Base-by-base conservation (phyloP, 768 basidiomycete genomes). In the Psilocybe subaeruginosa region DNA sequence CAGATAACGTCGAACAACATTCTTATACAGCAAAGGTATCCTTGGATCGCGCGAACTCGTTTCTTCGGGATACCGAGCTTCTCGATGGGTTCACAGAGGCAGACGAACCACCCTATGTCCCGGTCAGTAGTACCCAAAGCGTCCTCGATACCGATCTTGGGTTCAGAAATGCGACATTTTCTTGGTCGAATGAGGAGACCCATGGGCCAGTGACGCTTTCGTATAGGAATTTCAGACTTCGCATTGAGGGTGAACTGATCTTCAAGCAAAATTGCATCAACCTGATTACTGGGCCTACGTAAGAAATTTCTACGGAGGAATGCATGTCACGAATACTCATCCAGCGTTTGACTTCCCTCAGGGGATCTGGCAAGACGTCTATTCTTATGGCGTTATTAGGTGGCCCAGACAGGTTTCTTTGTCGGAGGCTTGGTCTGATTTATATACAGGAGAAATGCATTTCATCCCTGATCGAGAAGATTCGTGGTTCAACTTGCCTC, bases 401-500 rank as follows among this genome's bases (percentile, higher is more conserved):
- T 53, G 23, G 14, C 1, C 14, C 16, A 35, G 56, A 57, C 0
- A 14, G 30, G 23, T 4, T 23, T 37, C 4, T n/a, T 33, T 31
- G 11, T 54, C 35, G n/a, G 4, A n/a, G 35, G n/a, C 16, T n/a
- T 17, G 3, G n/a, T n/a, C 35, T n/a, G 5, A 43, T 14, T 4
- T 11, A 8, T 35, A 12, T 17, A 30, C 43, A 79, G 80, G 86
- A 30, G 88, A 89, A 69, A 83, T 90, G 84, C 85, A 88, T 70
- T 85, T 83, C 63, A 71, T 79, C 7, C 82, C 83, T 3, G 73
- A 73, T 4, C 71, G 73, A 16, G 76, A 81, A 4, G 78, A 80
- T 33, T 82, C 87, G 0, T 89, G 82, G 80, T 88, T 80, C 73
- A 83, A 83, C 61, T 80, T 92, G 4, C 91, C 91, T 23, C 77